Conservation (phyloP, 352 stramenopile genomes). For the Pythium volutum region DNA sequence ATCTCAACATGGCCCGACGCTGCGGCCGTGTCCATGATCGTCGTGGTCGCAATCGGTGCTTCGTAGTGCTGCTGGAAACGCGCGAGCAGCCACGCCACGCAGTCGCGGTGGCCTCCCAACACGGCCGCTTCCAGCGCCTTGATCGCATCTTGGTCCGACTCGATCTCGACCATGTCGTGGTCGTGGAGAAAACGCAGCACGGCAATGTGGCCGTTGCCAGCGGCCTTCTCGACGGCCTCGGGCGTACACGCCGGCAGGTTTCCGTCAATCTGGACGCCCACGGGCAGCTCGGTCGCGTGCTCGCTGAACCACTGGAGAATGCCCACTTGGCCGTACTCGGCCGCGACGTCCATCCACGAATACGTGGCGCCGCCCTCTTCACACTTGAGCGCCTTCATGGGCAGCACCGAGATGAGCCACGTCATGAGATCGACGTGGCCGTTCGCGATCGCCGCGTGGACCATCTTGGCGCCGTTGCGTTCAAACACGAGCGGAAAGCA, state of each 20-base stretch:
- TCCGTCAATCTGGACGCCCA: constrained; percentile 48
- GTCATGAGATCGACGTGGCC: constrained; percentile 50
- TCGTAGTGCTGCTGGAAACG: constrained; percentile 44
- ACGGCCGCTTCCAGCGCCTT: constrained; percentile 56
- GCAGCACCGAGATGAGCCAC: constrained; percentile 57
- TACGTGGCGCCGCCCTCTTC: constrained; percentile 42
- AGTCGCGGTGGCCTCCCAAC: constrained; percentile 44
- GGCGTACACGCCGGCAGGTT: constrained; percentile 44
- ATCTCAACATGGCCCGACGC: constrained; percentile 52
- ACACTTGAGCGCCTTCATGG: constrained; percentile 66
- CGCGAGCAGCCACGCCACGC: constrained; percentile 54
- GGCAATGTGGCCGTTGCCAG: constrained; percentile 57
- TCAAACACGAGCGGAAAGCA: constrained; percentile 51
- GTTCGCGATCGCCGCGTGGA: constrained; percentile 60
- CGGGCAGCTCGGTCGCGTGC: constrained; percentile 47
- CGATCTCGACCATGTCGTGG: constrained; percentile 44
- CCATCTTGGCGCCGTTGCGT: constrained; percentile 51
- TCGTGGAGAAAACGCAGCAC: constrained; percentile 55
- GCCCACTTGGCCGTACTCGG: constrained; percentile 55
- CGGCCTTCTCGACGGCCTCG: constrained; percentile 61
- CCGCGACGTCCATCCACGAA: constrained; percentile 74
- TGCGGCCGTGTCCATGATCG: constrained; percentile 54
- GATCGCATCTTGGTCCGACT: constrained; percentile 37
- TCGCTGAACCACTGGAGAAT: constrained; percentile 72
- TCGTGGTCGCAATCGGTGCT: constrained; percentile 28